Evolutionary conservation across 331 rosid genomes (phyloP), one percentile per base, ranked within the genome.

Genomic region (Quercus lobata): DNA sequence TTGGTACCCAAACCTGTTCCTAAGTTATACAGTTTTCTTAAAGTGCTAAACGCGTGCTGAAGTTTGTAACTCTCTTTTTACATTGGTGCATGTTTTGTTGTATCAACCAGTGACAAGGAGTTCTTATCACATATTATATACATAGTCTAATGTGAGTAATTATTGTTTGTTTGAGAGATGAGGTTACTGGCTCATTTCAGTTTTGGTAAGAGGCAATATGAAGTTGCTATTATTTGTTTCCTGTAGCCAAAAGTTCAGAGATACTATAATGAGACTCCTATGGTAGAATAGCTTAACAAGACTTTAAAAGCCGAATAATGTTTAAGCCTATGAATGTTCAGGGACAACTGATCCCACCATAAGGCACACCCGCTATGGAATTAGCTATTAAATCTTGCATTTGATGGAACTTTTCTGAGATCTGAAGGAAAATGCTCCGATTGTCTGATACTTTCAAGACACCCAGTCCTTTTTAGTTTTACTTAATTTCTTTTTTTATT

Each of bases 1-100:
- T 89, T 93, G 99, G 99, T 93, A 90, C 54, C 63, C 15, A 70
- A 55, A 71, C 52, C 5, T 55, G n/a, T 24, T 76, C 71, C 60
- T 21, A 5, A n/a, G 17, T 30, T 60, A 22, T 52, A 29, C 55
- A 53, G 19, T 7, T 22, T 69, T 56, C 34, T 27, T 69, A 18
- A 52, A 46, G 4, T 70, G 65, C 71, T 62, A 53, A 70, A 74
- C 9, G 8, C 69, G 0, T 56, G 69, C 52, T 56, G 58, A 46
- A 69, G 16, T 70, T 78, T 57, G 32, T 29, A 69, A 57, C 60
- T 29, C 17, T 17, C 27, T 6, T 55, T 22, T 7, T 60, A 69
- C 35, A 58, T 78, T 56, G 25, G 52, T 60, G 19, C 57, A 60
- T 78, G 27, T 68, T 55, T 17, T 66, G 6, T 7, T 66, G 22